Percentiles rank a stretch among this genome's conserved stretches.
These are phyloP conservation scores for Leptodontidium sp. DNA, from an alignment of 2,329 filamentous ascomycete genomes.

Conservation along the genomic window DNA sequence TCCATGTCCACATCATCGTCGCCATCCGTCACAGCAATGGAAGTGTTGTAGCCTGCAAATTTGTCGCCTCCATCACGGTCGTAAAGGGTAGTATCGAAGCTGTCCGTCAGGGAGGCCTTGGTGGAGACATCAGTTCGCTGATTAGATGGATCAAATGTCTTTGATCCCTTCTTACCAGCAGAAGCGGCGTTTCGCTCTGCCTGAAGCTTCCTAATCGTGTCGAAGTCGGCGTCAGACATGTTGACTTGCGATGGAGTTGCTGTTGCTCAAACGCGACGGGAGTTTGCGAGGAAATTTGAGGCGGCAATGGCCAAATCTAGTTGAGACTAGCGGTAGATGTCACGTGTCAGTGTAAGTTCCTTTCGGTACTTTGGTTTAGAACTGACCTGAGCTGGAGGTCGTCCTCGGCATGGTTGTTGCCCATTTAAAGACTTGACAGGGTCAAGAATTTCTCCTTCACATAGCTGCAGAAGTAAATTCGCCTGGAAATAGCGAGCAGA, in stretches of 20 bases:
- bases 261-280: conserved; percentile 11
- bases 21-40: conserved; percentile 80
- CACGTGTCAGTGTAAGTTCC: too few relatives aligned
- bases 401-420: too few relatives aligned
- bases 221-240: conserved; percentile 85
- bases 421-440: too few relatives aligned
- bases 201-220: conserved; percentile 86
- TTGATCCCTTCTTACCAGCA: conserved; percentile 81
- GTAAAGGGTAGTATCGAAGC: conserved; percentile 89
- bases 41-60: conserved; percentile 90
- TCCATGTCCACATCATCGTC: conserved; percentile 83
- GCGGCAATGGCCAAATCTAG: background rate
- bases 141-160: conserved; percentile 77
- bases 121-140: conserved; percentile 85
- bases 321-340: background rate
- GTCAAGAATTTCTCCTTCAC: too few relatives aligned
- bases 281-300: conserved; percentile 13
- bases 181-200: conserved; percentile 88
- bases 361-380: too few relatives aligned
- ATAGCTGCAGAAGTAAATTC: too few relatives aligned
- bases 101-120: conserved; percentile 91
- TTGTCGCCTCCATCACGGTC: conserved; percentile 80
- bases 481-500: too few relatives aligned
- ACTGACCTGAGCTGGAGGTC: too few relatives aligned
- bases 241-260: conserved; percentile 24